These are phyloP conservation scores for Stentor roeselii DNA, from an alignment of 73 alveolate species.

Conservation along the genomic window DNA sequence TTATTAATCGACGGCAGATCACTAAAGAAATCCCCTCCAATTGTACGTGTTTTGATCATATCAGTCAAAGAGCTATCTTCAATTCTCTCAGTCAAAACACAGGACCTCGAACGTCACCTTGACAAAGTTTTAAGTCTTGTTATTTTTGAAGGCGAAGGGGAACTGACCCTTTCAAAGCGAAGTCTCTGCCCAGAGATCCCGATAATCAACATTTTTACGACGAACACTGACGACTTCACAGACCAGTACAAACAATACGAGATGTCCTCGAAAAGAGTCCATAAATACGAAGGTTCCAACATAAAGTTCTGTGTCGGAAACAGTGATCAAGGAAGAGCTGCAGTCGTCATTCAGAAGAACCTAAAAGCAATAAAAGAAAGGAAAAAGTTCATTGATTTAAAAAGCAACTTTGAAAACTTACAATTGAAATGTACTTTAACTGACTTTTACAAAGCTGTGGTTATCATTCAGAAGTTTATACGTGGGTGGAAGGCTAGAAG, in stretches of 20 bases:
- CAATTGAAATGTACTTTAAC: neutral
- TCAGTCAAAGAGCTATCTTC: neutral
- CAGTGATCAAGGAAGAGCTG: neutral
- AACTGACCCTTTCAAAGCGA: neutral
- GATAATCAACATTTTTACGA: neutral
- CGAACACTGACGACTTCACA: neutral
- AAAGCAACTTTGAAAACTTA: too few species aligned
- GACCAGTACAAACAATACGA: neutral
- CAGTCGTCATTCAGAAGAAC: neutral
- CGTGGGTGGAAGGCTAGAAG: neutral
- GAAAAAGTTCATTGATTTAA: neutral
- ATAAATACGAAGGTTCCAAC: too few species aligned
- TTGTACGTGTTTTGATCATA: neutral
- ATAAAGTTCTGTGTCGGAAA: neutral
- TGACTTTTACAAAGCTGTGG: neutral
- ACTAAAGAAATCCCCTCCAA: slow-evolving; percentile 12
- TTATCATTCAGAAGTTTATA: neutral
- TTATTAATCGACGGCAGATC: slow-evolving; percentile 6
- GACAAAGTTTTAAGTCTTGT: neutral
- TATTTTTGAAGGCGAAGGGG: neutral
- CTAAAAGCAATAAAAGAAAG: neutral
- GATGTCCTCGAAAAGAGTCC: too few species aligned
- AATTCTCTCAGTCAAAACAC: neutral
- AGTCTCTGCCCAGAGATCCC: neutral
- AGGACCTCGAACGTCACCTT: neutral